A percentile compares a stretch with the other conserved stretches of the same genome.
Conservation (phyloP, 2,329 filamentous ascomycete species). For the Trichophyton mentagrophytes region DNA sequence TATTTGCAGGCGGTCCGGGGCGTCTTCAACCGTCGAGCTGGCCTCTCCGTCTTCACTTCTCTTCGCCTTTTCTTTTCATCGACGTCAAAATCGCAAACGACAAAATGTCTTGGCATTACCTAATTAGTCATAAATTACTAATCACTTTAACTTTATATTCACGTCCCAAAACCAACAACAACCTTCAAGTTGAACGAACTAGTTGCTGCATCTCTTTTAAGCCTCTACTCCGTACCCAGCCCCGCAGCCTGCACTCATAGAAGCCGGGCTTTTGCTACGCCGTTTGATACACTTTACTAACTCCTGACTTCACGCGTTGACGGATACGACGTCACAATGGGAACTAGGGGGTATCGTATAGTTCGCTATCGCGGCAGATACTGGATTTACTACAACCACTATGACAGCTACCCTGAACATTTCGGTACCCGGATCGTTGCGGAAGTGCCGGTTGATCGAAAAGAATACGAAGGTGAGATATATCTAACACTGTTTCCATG, state of each 20-base stretch:
- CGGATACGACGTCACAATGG: not conserved
- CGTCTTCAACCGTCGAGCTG: not conserved
- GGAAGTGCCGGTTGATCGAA: not conserved
- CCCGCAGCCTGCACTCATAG: too few species aligned
- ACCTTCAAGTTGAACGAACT: too few species aligned
- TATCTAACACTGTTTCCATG: not conserved
- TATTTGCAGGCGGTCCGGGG: not conserved
- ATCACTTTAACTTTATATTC: not conserved
- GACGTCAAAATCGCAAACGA: not conserved
- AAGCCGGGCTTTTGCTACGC: too few species aligned
- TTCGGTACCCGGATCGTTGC: not conserved
- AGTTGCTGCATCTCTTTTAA: too few species aligned
- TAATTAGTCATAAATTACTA: not conserved
- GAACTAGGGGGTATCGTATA: not conserved
- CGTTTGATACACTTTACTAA: not conserved
- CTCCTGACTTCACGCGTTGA: not conserved
- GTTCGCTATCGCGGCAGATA: slow-evolving; percentile 4
- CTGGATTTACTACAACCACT: slow-evolving; percentile 2
- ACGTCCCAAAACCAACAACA: not conserved
- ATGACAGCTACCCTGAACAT: not conserved
- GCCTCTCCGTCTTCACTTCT: not conserved
- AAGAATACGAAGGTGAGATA: not conserved
- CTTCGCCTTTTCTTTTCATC: too few species aligned
- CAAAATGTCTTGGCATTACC: not conserved
- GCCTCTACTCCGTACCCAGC: too few species aligned